Evolutionary conservation across 805 yeast genomes (phyloP).

Genomic region (Ogataea thermomethanolica): DNA sequence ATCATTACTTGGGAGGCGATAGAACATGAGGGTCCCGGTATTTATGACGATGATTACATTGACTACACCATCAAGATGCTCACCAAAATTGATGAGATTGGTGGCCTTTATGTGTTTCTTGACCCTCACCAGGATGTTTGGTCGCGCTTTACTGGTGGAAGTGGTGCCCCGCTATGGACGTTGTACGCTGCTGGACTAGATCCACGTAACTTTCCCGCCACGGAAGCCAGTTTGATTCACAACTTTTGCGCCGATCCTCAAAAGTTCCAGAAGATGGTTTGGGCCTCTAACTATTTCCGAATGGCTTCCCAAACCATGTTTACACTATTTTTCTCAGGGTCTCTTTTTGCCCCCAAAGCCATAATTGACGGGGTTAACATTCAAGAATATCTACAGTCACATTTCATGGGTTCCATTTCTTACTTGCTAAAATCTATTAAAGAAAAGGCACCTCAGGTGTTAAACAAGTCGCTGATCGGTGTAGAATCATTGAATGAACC

Average conservation of each 20-base stretch:
- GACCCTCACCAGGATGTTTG: slow-evolving; percentile 96
- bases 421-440: slow-evolving; percentile 42
- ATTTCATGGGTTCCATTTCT: slow-evolving; percentile 53
- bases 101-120: slow-evolving; percentile 73
- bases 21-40: slow-evolving; percentile 84
- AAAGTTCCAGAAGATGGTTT: slow-evolving; percentile 76
- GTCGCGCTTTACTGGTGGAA: slow-evolving; percentile 86
- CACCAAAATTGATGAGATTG: slow-evolving; percentile 52
- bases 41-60: slow-evolving; percentile 73
- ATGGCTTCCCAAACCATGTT: slow-evolving; percentile 79
- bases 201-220: slow-evolving; percentile 63
- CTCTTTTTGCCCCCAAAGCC: slow-evolving; percentile 71
- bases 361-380: slow-evolving; percentile 68
- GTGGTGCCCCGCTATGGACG: slow-evolving; percentile 95
- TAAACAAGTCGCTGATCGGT: slow-evolving; percentile 58
- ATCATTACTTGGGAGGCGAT: slow-evolving; percentile 89
- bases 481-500: slow-evolving; percentile 88
- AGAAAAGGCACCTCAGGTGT: slow-evolving; percentile 41
- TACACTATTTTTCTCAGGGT: slow-evolving; percentile 80
- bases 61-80: slow-evolving; percentile 65
- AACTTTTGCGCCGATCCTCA: slow-evolving; percentile 46
- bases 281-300: slow-evolving; percentile 85
- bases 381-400: slow-evolving; percentile 70
- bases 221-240: slow-evolving; percentile 81
- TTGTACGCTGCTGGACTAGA: slow-evolving; percentile 83